Evolutionary conservation across 768 basidiomycete genomes (phyloP), one percentile per base, ranked within the genome.

Genomic region (Suillus weaverae): DNA sequence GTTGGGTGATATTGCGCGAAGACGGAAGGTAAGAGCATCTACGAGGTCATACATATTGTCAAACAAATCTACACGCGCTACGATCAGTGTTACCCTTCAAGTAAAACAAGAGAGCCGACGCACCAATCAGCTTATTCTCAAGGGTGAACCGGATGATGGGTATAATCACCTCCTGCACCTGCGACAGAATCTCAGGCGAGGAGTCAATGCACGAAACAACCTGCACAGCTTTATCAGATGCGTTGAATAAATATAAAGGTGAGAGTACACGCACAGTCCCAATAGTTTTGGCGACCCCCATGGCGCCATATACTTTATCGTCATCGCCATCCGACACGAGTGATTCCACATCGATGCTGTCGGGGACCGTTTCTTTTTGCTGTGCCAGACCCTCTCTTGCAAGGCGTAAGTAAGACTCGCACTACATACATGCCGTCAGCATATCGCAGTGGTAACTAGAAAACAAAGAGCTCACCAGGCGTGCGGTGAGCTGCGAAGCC

Each of bases 11-110:
- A 97, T 89, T 62, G 82, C 74, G 66, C 87, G 86, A 63, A 90
- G 83, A 75, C 88, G 92, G 83, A 92, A 96, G 0, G 93, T 93
- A 64, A 96, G 78, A 67, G 82, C 90, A 70, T 96, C 95, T 59
- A 94, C 86, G 60, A 96, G 78, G 68, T 94, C 92, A 73, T 89
- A 95, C 81, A 92, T 86, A 72, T 92, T 91, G 76, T 95, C 94
- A 71, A 92, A 89, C 50, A 96, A 79, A 71, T 97, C 94, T 92
- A 70, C 11, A 48, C 14, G 32, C 18, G 22, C 9, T 46, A 7
- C 13, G 60, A 63, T 36, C 59, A 48, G 16, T 3, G 30, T 50
- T 20, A 10, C 38, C 2, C 18, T 26, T 54, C 9, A 7, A 41
- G 57, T 2, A 41, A 22, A 26, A 26, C 26, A 26, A 18, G 50